phyloP scores from a whole-genome alignment of 129 eudicot species.

The Logfia minima region DNA sequence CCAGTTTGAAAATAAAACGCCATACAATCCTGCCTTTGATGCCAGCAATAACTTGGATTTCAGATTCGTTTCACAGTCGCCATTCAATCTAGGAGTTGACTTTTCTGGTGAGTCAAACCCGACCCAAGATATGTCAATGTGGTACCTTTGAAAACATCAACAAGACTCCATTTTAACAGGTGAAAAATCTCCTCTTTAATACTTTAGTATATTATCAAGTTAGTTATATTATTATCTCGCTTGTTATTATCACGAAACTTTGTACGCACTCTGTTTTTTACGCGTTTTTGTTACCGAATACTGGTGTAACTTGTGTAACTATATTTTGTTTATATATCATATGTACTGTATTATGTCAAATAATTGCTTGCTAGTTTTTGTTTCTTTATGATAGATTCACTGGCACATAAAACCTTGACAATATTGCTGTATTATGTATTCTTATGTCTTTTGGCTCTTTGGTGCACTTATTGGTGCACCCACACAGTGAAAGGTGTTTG shows the following conservation, averaged over 20 bases:
- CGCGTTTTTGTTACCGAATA: conserved; percentile 22
- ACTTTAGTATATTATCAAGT: conserved; percentile 39
- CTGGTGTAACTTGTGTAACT: conserved; percentile 31
- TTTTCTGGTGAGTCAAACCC: conserved; percentile 47
- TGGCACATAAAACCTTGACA: conserved; percentile 2
- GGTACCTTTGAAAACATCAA: conserved; percentile 44
- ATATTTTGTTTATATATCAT: conserved; percentile 34
- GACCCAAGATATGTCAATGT: conserved; percentile 48
- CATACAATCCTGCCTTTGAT: conserved; percentile 43
- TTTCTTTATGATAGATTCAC: conserved; percentile 9
- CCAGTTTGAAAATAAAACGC: conserved; percentile 45
- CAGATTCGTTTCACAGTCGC: conserved; percentile 57
- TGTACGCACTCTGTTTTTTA: conserved; percentile 28
- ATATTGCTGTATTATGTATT: neutral
- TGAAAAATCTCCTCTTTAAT: conserved; percentile 23
- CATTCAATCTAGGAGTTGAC: conserved; percentile 45
- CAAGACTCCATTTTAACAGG: conserved; percentile 27
- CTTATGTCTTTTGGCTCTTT: neutral
- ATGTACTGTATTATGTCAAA: conserved; percentile 33
- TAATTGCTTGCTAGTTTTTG: neutral
- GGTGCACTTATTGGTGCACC: conserved; percentile 18
- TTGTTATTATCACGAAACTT: conserved; percentile 25
- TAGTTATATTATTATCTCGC: conserved; percentile 22
- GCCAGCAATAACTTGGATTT: conserved; percentile 44
- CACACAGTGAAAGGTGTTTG: conserved; percentile 28